Evolutionary conservation across 768 basidiomycete species (phyloP), one percentile per base, ranked within the genome.

Genomic region (Mycena polygramma): DNA sequence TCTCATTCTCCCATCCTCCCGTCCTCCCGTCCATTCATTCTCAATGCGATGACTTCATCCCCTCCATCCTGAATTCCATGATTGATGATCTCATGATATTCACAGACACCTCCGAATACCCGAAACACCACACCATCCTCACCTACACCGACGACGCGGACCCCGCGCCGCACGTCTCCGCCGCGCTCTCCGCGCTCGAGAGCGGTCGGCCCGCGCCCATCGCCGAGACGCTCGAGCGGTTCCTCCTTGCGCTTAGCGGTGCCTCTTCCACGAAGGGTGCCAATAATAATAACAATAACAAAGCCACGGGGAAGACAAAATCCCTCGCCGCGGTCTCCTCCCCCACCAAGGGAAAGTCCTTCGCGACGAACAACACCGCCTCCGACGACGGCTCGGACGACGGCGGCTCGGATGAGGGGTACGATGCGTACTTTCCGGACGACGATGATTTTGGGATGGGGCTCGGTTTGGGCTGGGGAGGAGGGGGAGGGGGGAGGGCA

Each of bases 61-160:
- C n/a, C n/a, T n/a, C n/a, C n/a, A n/a, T n/a, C n/a, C n/a, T n/a
- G n/a, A n/a, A n/a, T n/a, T n/a, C n/a, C n/a, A n/a, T n/a, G n/a
- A n/a, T n/a, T n/a, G n/a, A n/a, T n/a, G n/a, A n/a, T n/a, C n/a
- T n/a, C n/a, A n/a, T n/a, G n/a, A n/a, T n/a, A n/a, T n/a, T n/a
- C n/a, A 26, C 35, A 91, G 91, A 92, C 73, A 87, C 90, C 2
- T 89, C 91, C 13, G 89, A 90, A 60, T 93, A 93, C 75, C 92
- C 92, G 0, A 79, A 80, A 35, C 82, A 80, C 67, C 91, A 92
- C 75, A 82, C 84, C 0, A 85, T 86, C 63, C 86, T 92, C 73
- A 84, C 88, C 59, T 90, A 88, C 69, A 83, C 87, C 17, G 82
- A 84, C 45, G 86, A 89, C 63, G 76, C 76, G 4, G 83, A 84